Evolutionary conservation across 768 basidiomycete genomes (phyloP).

Genomic region (Termitomyces sp.): DNA sequence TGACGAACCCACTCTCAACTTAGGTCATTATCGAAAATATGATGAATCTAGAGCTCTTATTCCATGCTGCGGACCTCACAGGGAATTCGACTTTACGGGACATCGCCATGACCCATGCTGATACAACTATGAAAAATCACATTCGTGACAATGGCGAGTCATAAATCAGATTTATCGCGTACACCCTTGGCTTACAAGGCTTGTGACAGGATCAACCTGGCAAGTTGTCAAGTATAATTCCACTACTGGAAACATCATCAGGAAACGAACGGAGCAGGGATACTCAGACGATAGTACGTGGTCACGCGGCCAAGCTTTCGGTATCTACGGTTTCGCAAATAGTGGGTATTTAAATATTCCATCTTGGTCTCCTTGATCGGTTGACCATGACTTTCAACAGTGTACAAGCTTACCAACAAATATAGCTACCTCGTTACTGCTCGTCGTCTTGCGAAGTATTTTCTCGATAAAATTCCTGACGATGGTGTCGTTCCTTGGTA

Average conservation of each 20-base stretch:
- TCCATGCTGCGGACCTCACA: constrained; percentile 52
- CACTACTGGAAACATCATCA: constrained; percentile 59
- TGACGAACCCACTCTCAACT: too few relatives aligned
- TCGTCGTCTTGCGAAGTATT: constrained; percentile 55
- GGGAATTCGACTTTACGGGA: constrained; percentile 56
- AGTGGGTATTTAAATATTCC: constrained; percentile 36
- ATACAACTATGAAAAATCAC: constrained; percentile 68
- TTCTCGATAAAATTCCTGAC: constrained; percentile 52
- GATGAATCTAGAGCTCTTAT: constrained; percentile 77
- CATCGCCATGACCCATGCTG: constrained; percentile 63
- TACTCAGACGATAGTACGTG: constrained; percentile 66
- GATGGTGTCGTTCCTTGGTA: constrained; percentile 69
- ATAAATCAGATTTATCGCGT: not conserved
- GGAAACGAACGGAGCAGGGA: constrained; percentile 59
- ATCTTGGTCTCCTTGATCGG: not conserved
- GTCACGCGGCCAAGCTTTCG: constrained; percentile 75
- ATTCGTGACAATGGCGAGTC: constrained; percentile 58
- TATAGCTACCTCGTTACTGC: constrained; percentile 57
- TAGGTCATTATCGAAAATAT: constrained; percentile 79
- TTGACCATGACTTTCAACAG: constrained; percentile 25
- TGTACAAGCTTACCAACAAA: constrained; percentile 55
- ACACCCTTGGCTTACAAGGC: not conserved
- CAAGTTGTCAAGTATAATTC: constrained; percentile 69
- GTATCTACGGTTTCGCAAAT: constrained; percentile 65
- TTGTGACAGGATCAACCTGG: constrained; percentile 49